Evolutionary conservation across 2,329 filamentous ascomycete genomes (phyloP).

Genomic region (Alternaria burnsii): DNA sequence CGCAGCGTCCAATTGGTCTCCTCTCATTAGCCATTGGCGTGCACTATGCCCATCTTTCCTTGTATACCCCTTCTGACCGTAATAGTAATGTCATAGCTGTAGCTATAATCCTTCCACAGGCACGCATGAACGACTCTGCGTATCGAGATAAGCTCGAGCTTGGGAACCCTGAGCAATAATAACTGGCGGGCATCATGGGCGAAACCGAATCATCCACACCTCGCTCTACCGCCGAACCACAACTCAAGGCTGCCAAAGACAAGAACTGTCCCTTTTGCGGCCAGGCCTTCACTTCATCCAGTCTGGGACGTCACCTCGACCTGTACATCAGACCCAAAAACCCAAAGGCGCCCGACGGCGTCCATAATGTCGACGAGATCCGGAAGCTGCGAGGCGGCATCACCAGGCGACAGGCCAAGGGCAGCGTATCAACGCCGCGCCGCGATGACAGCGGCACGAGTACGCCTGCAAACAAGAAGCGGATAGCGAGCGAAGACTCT

Average conservation of each 20-base stretch:
- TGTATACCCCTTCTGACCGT: slow-evolving; percentile 17
- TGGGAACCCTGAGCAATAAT: slow-evolving; percentile 23
- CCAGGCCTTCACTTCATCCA: slow-evolving; percentile 85
- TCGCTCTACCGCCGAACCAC: slow-evolving; percentile 33
- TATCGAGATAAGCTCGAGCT: slow-evolving; percentile 29
- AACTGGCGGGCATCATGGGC: slow-evolving; percentile 30
- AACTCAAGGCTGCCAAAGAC: slow-evolving; percentile 73
- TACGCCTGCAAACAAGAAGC: slow-evolving; percentile 34
- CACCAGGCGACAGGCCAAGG: slow-evolving; percentile 82
- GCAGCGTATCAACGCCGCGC: slow-evolving; percentile 59
- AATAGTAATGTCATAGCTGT: slow-evolving; percentile 42
- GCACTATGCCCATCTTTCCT: slow-evolving; percentile 16
- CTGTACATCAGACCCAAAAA: slow-evolving; percentile 95
- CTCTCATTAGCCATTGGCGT: slow-evolving; percentile 22
- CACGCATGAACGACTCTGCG: slow-evolving; percentile 27
- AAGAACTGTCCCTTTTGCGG: slow-evolving; percentile 87
- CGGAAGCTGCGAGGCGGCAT: slow-evolving; percentile 82
- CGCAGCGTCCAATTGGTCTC: slow-evolving; percentile 23
- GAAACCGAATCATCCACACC: slow-evolving; percentile 53
- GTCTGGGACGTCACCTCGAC: slow-evolving; percentile 90
- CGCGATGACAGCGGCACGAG: slow-evolving; percentile 58
- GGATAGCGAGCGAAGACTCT: slow-evolving; percentile 38
- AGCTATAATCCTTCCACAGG: slow-evolving; percentile 10
- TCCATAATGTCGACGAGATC: slow-evolving; percentile 92
- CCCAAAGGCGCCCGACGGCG: slow-evolving; percentile 82